These are phyloP conservation scores for Epichloe hybrida DNA, from an alignment of 2,329 filamentous ascomycete species.

Conservation along the genomic window DNA sequence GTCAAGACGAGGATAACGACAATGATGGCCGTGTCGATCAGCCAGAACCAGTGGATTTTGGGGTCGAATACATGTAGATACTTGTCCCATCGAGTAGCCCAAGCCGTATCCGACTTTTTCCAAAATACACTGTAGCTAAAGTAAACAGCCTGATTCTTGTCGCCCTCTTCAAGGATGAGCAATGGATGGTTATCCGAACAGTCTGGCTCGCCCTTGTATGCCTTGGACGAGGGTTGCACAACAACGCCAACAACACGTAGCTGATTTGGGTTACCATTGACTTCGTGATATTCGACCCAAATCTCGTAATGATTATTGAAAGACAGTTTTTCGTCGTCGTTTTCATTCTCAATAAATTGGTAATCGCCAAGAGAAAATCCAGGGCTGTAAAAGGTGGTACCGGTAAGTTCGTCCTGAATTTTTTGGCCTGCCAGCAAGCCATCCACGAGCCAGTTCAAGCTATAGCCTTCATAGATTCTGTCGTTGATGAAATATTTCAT, in stretches of 20 bases:
- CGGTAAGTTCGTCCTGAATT: slow-evolving; percentile 64
- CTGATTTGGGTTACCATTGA: slow-evolving; percentile 50
- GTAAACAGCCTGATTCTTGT: slow-evolving; percentile 45
- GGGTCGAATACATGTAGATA: slow-evolving; percentile 95
- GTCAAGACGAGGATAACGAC: slow-evolving; percentile 84
- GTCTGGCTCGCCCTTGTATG: slow-evolving; percentile 42
- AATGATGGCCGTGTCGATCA: slow-evolving; percentile 91
- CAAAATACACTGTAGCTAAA: slow-evolving; percentile 93
- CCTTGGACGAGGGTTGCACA: slow-evolving; percentile 67
- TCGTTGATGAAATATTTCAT: slow-evolving; percentile 69
- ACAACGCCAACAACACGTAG: slow-evolving; percentile 85
- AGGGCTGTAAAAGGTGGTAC: slow-evolving; percentile 75
- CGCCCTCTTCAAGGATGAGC: slow-evolving; percentile 48
- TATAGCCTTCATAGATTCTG: slow-evolving; percentile 74
- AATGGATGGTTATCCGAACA: slow-evolving; percentile 46
- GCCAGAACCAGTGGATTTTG: slow-evolving; percentile 97
- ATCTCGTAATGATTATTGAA: slow-evolving; percentile 98
- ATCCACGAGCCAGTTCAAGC: slow-evolving; percentile 91
- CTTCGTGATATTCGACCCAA: slow-evolving; percentile 78
- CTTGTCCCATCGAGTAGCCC: slow-evolving; percentile 98
- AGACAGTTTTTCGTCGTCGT: slow-evolving; percentile 41
- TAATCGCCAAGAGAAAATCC: slow-evolving; percentile 45
- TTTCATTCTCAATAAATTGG: slow-evolving; percentile 45
- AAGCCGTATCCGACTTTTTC: slow-evolving; percentile 70
- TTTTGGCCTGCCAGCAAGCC: slow-evolving; percentile 80